Percentiles rank a stretch among this genome's conserved stretches.
Conservation (phyloP, 805 yeast genomes). For the Cyberlindnera japonica region DNA sequence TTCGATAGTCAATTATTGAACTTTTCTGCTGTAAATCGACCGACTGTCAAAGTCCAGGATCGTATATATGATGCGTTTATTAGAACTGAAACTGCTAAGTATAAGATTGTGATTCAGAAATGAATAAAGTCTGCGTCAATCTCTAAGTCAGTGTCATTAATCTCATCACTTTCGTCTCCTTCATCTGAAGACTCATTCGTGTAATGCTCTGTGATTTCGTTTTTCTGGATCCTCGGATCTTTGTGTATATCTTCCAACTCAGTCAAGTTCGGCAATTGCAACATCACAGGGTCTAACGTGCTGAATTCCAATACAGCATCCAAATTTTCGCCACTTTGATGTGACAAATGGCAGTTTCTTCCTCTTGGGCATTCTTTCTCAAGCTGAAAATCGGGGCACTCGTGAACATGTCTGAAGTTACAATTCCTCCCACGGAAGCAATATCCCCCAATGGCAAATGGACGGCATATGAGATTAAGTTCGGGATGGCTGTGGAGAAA, state of each 20-base stretch:
- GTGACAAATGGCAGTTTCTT: conserved; percentile 48
- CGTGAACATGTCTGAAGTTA: conserved; percentile 50
- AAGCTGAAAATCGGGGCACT: conserved; percentile 71
- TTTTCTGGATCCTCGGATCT: conserved; percentile 24
- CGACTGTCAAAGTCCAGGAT: too few relatives aligned
- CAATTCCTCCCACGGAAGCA: conserved; percentile 62
- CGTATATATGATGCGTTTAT: too few relatives aligned
- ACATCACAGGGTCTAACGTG: conserved; percentile 18
- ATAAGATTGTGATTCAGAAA: conserved; percentile 11
- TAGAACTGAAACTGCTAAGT: too few relatives aligned
- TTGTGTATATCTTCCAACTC: conserved; percentile 12
- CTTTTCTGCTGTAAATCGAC: too few relatives aligned
- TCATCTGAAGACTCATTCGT: conserved; percentile 17
- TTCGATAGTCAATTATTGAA: too few relatives aligned
- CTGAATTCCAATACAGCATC: conserved; percentile 23
- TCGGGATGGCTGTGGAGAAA: conserved; percentile 47
- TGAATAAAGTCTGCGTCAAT: conserved; percentile 28
- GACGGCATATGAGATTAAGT: conserved; percentile 52
- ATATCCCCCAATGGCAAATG: conserved; percentile 65
- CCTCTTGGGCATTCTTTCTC: conserved; percentile 56
- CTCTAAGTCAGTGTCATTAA: conserved; percentile 15
- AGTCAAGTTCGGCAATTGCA: conserved; percentile 25
- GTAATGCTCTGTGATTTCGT: conserved; percentile 21
- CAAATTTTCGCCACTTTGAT: conserved; percentile 33
- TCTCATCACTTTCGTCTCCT: conserved; percentile 27